These are phyloP conservation scores for Cydonia oblonga DNA, from an alignment of 331 rosid species.

Conservation along the genomic window DNA sequence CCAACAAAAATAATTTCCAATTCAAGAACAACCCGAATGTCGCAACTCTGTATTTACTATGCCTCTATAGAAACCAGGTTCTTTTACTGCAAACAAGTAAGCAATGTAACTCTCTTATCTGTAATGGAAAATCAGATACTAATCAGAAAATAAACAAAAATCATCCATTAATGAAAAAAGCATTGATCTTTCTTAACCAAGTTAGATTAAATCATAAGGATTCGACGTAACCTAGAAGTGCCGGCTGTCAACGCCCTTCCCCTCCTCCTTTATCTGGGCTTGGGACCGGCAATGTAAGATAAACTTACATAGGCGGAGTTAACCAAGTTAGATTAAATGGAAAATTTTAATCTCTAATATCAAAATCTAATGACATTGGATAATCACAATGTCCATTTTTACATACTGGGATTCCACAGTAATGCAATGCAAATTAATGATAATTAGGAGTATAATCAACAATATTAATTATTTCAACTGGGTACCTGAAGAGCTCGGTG, in stretches of 20 bases:
- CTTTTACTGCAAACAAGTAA: constrained; percentile 74
- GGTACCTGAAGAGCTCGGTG: constrained; percentile 76
- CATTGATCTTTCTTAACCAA: neutral
- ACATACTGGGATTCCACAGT: neutral
- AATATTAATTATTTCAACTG: neutral
- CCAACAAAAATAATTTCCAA: neutral
- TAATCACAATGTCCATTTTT: neutral
- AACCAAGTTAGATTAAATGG: neutral
- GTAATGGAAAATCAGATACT: neutral
- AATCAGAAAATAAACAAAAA: neutral
- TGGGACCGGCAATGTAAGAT: no score
- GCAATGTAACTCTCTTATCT: constrained; percentile 96
- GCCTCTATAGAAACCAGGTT: constrained; percentile 87
- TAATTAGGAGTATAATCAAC: neutral
- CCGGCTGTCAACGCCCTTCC: no score
- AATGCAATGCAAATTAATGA: neutral
- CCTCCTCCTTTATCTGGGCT: no score
- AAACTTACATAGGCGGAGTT: no score
- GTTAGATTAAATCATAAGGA: neutral
- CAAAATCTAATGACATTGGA: neutral
- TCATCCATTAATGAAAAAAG: neutral
- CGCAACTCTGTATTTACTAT: constrained; percentile 40
- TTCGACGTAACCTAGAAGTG: no score
- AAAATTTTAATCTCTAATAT: neutral
- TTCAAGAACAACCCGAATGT: neutral